These are phyloP conservation scores for Sphaerostilbella broomeana DNA, from an alignment of 2,329 filamentous ascomycete genomes.

Conservation along the genomic window DNA sequence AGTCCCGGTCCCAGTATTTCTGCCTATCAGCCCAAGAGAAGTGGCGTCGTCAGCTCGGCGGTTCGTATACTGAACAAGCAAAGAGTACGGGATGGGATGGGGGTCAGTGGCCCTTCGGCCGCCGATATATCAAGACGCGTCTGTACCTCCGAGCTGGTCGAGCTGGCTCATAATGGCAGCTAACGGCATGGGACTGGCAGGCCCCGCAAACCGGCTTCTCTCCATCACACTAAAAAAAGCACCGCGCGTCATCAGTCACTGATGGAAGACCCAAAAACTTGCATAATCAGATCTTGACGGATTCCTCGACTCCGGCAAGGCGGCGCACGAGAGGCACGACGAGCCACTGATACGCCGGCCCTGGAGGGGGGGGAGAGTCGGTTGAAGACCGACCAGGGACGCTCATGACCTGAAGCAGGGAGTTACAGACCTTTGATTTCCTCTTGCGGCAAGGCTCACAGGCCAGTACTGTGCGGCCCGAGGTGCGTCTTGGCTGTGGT, in stretches of 20 bases:
- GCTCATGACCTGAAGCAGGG: too few species aligned
- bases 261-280: too few species aligned
- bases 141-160: conserved; percentile 7
- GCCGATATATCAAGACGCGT: background rate
- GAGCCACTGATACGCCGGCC: too few species aligned
- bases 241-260: too few species aligned
- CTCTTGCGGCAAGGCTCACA: conserved; percentile 13
- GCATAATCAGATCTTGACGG: too few species aligned
- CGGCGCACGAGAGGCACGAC: too few species aligned
- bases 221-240: conserved; percentile 5
- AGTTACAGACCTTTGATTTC: conserved; percentile 13
- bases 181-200: conserved; percentile 7
- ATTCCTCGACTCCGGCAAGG: too few species aligned
- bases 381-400: too few species aligned
- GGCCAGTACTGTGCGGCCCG: conserved; percentile 9
- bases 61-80: background rate
- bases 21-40: conserved; percentile 1
- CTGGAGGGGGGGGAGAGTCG: too few species aligned
- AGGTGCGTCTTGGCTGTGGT: conserved; percentile 8
- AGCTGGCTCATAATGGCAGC: conserved; percentile 6
- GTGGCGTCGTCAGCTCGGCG: background rate
- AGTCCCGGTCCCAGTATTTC: conserved; percentile 13
- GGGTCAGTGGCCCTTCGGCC: background rate
- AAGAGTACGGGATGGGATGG: too few species aligned
- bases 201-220: conserved; percentile 8